A percentile compares a stretch with the other conserved stretches of the same genome.
Evolutionary conservation across 148 eudicot species (phyloP).

Genomic region (Euryodendron excelsum): DNA sequence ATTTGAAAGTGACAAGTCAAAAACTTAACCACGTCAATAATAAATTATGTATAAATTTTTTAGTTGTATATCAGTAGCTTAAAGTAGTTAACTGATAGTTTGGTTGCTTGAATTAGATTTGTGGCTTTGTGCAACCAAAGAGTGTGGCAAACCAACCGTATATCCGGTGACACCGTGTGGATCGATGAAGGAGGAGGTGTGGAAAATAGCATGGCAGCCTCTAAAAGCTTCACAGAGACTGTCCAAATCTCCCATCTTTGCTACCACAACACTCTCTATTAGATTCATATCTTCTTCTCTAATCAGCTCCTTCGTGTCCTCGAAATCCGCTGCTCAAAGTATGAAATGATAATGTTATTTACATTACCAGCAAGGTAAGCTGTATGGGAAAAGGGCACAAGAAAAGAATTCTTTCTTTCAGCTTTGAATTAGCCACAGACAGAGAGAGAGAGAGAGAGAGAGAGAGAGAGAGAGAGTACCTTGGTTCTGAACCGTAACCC

Average conservation of each 20-base stretch:
- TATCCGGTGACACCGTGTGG: constrained; percentile 35
- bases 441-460: not conserved
- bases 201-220: constrained; percentile 34
- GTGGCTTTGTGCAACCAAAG: not conserved
- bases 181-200: constrained; percentile 35
- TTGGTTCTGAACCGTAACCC: constrained; percentile 25
- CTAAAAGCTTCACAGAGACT: constrained; percentile 27
- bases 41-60: too few species aligned
- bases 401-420: too few species aligned
- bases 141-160: constrained; percentile 8
- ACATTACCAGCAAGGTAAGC: too few species aligned
- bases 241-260: constrained; percentile 24
- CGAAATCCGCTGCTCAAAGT: constrained; percentile 23
- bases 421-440: too few species aligned
- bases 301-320: constrained; percentile 25
- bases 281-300: constrained; percentile 22
- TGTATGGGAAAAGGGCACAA: not conserved
- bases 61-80: too few species aligned
- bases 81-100: too few species aligned
- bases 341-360: not conserved
- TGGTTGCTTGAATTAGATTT: too few species aligned
- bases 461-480: constrained; percentile 3
- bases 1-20: too few species aligned
- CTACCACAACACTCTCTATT: constrained; percentile 33
- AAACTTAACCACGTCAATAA: too few species aligned